Evolutionary conservation across 1,284 basidiomycete species (phyloP), one percentile per base, ranked within the genome.

Genomic region (Coniferiporia sulphurascens): DNA sequence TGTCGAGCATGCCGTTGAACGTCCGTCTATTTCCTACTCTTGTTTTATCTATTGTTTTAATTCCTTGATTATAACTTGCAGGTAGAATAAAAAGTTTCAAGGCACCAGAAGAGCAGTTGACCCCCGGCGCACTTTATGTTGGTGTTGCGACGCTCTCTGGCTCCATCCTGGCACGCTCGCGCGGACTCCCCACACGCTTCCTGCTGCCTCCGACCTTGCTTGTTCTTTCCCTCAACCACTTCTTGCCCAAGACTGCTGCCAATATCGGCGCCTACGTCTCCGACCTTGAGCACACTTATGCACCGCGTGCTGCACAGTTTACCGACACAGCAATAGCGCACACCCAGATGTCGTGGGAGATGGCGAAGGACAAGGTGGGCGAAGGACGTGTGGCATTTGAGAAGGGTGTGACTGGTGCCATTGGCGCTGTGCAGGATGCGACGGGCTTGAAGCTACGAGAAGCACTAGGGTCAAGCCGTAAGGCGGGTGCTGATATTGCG

Each of bases 71-170:
- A 1, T 8, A 4, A 19, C 15, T 56, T 49, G 35, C 64, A 95
- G 93, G 78, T 62, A 86, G 91, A 62, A 78, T 96, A 49, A 95
- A 94, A 72, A 82, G 87, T 4, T 82, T 97, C 66, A 75, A 91
- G 22, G 85, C 91, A 1, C 81, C 85, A 0, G 79, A 88, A 55
- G 95, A 98, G 74, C 78, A 86, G 0, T 80, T 97, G 43, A 94
- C 87, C 5, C 95, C 95, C 1, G 91, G 89, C 17, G 70, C 89
- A 10, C 85, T 95, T 61, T 95, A 95, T 75, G 87, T 93, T 58
- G 91, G 93, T 51, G 84, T 98, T 44, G 87, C 92, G 1, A 87
- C 92, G 3, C 84, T 98, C 50, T 89, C 91, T 0, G 91, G 90
- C 1, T 92, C 91, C 58, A 87, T 98, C 65, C 71, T 97, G 58